Evolutionary conservation across 305 asterid species (phyloP).

Genomic region (Fraxinus latifolia): DNA sequence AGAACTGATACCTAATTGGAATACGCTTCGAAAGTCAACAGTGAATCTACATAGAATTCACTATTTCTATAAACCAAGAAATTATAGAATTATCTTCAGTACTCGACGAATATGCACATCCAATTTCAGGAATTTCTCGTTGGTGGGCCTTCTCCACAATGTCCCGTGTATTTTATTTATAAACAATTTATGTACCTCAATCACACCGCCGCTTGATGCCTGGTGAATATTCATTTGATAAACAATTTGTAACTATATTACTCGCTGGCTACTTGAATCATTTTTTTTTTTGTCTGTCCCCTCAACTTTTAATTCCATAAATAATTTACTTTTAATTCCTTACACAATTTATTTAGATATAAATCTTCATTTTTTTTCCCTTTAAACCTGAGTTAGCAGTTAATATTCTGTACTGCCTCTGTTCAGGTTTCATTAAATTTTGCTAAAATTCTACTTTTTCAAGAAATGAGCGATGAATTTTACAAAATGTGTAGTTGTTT

Average conservation of each 20-base stretch:
- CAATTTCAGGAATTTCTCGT: neutral
- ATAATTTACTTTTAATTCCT: neutral
- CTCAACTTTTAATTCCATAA: neutral
- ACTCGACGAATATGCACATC: neutral
- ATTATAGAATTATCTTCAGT: neutral
- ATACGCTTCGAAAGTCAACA: neutral
- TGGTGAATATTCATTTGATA: conserved; percentile 9
- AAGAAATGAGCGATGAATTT: no score
- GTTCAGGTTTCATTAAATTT: neutral
- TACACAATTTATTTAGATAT: neutral
- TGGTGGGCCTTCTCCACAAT: neutral
- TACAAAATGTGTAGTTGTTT: no score
- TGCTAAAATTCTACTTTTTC: no score
- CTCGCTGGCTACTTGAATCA: neutral
- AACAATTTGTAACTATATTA: neutral
- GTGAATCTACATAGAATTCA: no score
- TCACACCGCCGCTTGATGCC: neutral
- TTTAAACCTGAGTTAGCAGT: neutral
- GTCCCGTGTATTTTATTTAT: neutral
- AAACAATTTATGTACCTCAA: neutral
- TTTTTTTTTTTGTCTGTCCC: neutral
- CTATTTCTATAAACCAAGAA: neutral
- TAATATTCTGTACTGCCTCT: neutral
- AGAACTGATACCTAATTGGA: neutral
- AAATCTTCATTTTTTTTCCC: neutral